A percentile compares a stretch with the other conserved stretches of the same genome.
phyloP scores from a whole-genome alignment of 768 basidiomycete species.

The Cyathus striatus region DNA sequence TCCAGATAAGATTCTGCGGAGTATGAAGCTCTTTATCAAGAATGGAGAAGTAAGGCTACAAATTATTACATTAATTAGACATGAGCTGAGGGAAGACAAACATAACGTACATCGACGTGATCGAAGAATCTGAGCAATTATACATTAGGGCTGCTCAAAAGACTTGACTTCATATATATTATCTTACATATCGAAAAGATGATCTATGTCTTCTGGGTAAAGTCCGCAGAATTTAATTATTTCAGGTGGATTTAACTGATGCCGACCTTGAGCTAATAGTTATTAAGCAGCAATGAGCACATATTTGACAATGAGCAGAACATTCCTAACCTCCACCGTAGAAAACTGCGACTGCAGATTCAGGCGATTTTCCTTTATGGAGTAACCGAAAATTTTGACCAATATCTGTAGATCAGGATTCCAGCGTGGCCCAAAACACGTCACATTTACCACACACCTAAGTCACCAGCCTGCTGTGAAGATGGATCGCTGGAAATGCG shows the following conservation, averaged over 20 bases:
- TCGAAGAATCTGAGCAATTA: slow-evolving; percentile 39
- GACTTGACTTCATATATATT: too few relatives aligned
- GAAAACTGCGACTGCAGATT: slow-evolving; percentile 27
- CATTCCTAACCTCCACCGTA: slow-evolving; percentile 27
- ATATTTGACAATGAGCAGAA: too few relatives aligned
- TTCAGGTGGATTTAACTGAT: slow-evolving; percentile 29
- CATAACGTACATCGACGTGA: slow-evolving; percentile 46
- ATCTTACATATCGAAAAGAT: slow-evolving; percentile 51
- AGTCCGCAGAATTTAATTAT: slow-evolving; percentile 43
- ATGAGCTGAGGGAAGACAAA: too few relatives aligned
- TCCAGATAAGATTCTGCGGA: slow-evolving; percentile 45
- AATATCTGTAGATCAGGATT: slow-evolving; percentile 2
- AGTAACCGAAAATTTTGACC: slow-evolving; percentile 12
- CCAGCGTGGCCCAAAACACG: too few relatives aligned
- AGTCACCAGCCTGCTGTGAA: too few relatives aligned
- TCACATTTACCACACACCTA: too few relatives aligned
- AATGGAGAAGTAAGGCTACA: slow-evolving; percentile 52
- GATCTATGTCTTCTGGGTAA: slow-evolving; percentile 44
- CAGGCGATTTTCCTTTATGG: slow-evolving; percentile 27
- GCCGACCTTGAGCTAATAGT: slow-evolving; percentile 6
- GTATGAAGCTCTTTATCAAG: slow-evolving; percentile 54
- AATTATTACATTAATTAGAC: too few relatives aligned
- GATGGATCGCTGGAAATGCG: slow-evolving; percentile 20
- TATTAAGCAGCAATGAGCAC: slow-evolving; percentile 1
- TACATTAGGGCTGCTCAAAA: too few relatives aligned